These are phyloP conservation scores for Aspergillus sclerotialis DNA, from an alignment of 2,329 filamentous ascomycete species.

Conservation along the genomic window DNA sequence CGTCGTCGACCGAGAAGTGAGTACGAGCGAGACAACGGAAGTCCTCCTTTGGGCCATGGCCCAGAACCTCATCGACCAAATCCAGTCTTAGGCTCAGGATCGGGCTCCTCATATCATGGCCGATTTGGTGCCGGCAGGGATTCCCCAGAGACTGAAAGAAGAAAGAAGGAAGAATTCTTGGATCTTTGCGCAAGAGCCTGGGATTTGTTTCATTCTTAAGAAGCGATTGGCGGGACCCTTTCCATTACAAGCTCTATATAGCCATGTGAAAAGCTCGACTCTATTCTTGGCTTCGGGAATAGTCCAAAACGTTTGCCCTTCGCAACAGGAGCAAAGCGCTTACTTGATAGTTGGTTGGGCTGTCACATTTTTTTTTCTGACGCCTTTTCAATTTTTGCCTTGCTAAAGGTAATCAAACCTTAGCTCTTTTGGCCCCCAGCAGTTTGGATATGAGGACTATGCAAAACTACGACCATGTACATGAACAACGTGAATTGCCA, in stretches of 20 bases:
- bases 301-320: no score
- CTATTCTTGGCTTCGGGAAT: no score
- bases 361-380: no score
- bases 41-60: constrained; percentile 73
- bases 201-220: constrained; percentile 92
- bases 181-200: constrained; percentile 80
- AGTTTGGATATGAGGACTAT: constrained; percentile 15
- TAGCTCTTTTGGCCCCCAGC: neutral
- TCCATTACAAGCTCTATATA: neutral
- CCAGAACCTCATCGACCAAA: constrained; percentile 44
- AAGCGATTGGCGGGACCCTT: neutral
- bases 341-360: no score
- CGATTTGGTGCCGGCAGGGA: constrained; percentile 77
- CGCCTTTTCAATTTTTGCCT: no score
- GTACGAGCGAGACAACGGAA: constrained; percentile 82
- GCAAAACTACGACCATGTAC: constrained; percentile 12
- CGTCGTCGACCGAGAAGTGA: constrained; percentile 77
- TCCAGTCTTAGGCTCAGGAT: constrained; percentile 22
- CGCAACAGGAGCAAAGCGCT: no score
- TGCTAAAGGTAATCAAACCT: neutral
- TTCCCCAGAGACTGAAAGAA: constrained; percentile 71
- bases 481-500: constrained; percentile 10
- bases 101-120: constrained; percentile 45
- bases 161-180: constrained; percentile 91
- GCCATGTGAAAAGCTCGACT: no score